These are phyloP conservation scores for Gossypioides kirkii DNA, from an alignment of 345 rosid genomes.

Conservation along the genomic window DNA sequence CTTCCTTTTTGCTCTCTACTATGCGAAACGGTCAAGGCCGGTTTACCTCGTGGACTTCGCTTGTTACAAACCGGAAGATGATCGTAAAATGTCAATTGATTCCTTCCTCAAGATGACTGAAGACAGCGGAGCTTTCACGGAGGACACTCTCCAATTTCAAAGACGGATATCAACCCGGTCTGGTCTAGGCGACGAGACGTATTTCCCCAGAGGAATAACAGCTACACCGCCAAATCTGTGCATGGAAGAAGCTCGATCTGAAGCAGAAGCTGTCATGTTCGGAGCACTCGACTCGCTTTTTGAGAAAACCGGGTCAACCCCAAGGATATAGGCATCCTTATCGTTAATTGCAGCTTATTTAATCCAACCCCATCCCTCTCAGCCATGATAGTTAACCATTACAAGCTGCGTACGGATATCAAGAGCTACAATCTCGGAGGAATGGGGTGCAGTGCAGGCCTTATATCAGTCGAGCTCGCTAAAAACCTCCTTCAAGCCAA, in stretches of 20 bases:
- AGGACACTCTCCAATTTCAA: conserved; percentile 59
- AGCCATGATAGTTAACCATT: conserved; percentile 67
- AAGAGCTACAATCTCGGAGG: conserved; percentile 83
- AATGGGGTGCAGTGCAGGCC: conserved; percentile 93
- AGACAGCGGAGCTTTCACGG: conserved; percentile 42
- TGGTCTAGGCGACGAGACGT: conserved; percentile 70
- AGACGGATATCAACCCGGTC: conserved; percentile 53
- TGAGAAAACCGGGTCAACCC: conserved; percentile 53
- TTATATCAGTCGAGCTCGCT: conserved; percentile 68
- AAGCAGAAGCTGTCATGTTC: conserved; percentile 65
- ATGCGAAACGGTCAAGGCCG: conserved; percentile 51
- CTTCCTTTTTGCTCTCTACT: conserved; percentile 36
- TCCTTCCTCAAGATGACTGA: conserved; percentile 55
- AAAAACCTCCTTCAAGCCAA: conserved; percentile 63
- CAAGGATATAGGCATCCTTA: conserved; percentile 51
- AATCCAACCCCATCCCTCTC: conserved; percentile 77
- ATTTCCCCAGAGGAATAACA: conserved; percentile 56
- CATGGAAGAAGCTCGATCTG: conserved; percentile 64
- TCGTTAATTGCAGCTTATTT: conserved; percentile 80
- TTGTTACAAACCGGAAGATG: conserved; percentile 60
- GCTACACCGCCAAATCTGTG: conserved; percentile 56
- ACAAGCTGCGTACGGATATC: conserved; percentile 56
- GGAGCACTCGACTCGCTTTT: conserved; percentile 58
- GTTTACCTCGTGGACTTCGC: conserved; percentile 71
- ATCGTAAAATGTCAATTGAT: conserved; percentile 45